Conservation (phyloP, 169 alveolate species). For the Babesia caballi region DNA sequence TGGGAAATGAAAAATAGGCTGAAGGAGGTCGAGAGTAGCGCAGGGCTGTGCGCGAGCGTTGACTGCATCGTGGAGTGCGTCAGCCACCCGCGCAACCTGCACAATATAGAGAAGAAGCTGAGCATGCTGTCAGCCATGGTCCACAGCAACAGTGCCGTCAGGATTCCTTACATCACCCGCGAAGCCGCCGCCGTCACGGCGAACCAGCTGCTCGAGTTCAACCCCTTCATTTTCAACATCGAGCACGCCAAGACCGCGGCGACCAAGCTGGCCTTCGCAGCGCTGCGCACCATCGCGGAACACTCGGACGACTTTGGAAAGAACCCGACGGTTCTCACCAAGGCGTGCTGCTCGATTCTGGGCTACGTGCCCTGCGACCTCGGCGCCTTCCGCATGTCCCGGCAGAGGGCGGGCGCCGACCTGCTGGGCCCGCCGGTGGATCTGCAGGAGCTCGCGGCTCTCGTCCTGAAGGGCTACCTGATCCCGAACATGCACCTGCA, state of each 20-base stretch:
- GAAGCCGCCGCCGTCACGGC: slow-evolving; percentile 54
- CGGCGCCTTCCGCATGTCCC: background rate
- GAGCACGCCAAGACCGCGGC: slow-evolving; percentile 9
- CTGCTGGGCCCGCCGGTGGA: background rate
- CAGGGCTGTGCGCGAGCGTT: background rate
- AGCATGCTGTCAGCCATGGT: slow-evolving; percentile 12
- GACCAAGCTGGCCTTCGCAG: slow-evolving; percentile 13
- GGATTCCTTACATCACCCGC: slow-evolving; percentile 34
- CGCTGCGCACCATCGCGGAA: slow-evolving; percentile 30
- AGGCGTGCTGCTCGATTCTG: slow-evolving; percentile 33
- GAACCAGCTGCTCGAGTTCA: slow-evolving; percentile 16
- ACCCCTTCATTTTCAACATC: slow-evolving; percentile 39
- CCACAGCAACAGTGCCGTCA: background rate
- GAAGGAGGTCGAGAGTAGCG: background rate
- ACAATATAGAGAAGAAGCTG: slow-evolving; percentile 2
- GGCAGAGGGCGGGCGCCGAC: background rate
- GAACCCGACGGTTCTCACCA: slow-evolving; percentile 25
- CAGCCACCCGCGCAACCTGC: background rate
- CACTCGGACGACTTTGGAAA: slow-evolving; percentile 44
- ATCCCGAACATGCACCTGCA: slow-evolving; percentile 55
- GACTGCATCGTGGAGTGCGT: slow-evolving; percentile 24
- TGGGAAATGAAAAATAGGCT: background rate
- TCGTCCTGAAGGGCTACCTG: slow-evolving; percentile 17
- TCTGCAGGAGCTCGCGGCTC: slow-evolving; percentile 17
- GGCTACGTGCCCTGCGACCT: slow-evolving; percentile 49